phyloP scores from a whole-genome alignment of 2,329 filamentous ascomycete species.

The Botrytis aclada region DNA sequence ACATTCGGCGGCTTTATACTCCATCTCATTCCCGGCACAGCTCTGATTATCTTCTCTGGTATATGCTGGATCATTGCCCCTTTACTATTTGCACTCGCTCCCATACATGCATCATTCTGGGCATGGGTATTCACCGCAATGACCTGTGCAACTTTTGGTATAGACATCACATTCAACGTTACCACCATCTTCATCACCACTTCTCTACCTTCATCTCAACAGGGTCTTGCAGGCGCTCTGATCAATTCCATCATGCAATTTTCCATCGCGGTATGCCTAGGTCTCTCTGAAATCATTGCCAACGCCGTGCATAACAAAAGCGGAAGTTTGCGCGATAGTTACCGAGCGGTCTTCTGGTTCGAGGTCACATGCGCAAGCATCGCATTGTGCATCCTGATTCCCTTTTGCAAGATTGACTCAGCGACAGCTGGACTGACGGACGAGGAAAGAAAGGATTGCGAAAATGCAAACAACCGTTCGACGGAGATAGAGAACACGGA shows the following conservation, averaged over 20 bases:
- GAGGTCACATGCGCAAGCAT: slow-evolving; percentile 12
- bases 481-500: not conserved
- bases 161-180: slow-evolving; percentile 72
- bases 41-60: slow-evolving; percentile 49
- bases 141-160: slow-evolving; percentile 63
- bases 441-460: not conserved
- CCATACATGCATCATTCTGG: slow-evolving; percentile 51
- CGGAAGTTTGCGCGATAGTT: slow-evolving; percentile 3
- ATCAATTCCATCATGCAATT: slow-evolving; percentile 47
- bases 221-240: slow-evolving; percentile 66
- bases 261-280: slow-evolving; percentile 12
- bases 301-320: not conserved
- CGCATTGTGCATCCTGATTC: slow-evolving; percentile 12
- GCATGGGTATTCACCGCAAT: slow-evolving; percentile 67
- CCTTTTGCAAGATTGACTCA: slow-evolving; percentile 18
- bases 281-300: slow-evolving; percentile 3
- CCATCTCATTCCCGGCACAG: slow-evolving; percentile 45
- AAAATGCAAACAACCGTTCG: not conserved
- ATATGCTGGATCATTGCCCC: slow-evolving; percentile 47
- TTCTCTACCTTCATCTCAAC: slow-evolving; percentile 57
- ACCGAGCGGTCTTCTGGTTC: slow-evolving; percentile 18
- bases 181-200: slow-evolving; percentile 74
- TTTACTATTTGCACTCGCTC: slow-evolving; percentile 51
- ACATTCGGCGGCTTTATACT: slow-evolving; percentile 56
- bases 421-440: slow-evolving; percentile 3